Evolutionary conservation across 352 stramenopile genomes (phyloP).

Genomic region (Globisporangium megalacanthum): DNA sequence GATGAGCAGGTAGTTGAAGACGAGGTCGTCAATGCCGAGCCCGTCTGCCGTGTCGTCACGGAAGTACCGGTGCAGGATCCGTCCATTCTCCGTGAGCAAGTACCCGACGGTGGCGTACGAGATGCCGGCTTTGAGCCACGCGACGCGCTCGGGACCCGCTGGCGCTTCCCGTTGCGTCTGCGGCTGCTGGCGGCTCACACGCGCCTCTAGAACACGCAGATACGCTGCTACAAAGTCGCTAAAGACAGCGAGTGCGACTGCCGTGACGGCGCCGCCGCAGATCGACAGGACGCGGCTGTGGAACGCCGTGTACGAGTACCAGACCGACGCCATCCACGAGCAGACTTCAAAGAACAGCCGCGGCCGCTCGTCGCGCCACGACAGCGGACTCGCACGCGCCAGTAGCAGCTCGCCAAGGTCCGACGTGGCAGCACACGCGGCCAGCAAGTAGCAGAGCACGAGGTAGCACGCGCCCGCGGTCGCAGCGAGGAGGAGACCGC

Average conservation of each 20-base stretch:
- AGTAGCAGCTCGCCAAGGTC: conserved; percentile 43
- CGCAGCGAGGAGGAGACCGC: conserved; percentile 43
- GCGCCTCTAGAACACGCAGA: conserved; percentile 42
- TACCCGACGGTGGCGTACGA: conserved; percentile 66
- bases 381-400: conserved; percentile 41
- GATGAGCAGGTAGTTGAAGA: conserved; percentile 67
- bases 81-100: conserved; percentile 46
- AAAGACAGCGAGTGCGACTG: conserved; percentile 34
- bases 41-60: conserved; percentile 21
- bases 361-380: conserved; percentile 45
- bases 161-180: conserved; percentile 5
- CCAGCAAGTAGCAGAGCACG: conserved; percentile 37
- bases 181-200: conserved; percentile 26
- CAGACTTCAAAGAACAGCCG: conserved; percentile 63
- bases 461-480: conserved; percentile 48
- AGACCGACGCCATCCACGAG: conserved; percentile 65
- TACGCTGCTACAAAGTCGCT: conserved; percentile 61
- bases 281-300: conserved; percentile 46
- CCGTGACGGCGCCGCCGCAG: conserved; percentile 26
- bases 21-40: conserved; percentile 49
- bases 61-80: conserved; percentile 43
- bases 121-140: conserved; percentile 65
- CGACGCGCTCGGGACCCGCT: conserved; percentile 28
- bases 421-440: conserved; percentile 10
- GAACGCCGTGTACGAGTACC: conserved; percentile 60